Conservation (phyloP, 2,329 filamentous ascomycete species). For the Colletotrichum aenigma region DNA sequence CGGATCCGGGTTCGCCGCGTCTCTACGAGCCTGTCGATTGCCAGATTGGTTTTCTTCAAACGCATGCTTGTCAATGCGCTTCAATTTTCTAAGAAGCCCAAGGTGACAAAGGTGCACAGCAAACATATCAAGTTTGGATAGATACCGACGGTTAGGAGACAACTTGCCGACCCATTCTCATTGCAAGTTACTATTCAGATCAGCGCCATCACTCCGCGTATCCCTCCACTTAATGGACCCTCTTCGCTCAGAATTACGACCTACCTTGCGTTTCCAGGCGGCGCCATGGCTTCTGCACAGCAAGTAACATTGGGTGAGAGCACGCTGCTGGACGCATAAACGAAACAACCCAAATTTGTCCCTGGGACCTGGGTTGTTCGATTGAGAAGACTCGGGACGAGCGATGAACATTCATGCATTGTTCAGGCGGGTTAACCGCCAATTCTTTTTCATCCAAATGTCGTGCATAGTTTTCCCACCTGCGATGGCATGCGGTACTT, state of each 20-base stretch:
- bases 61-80: not conserved
- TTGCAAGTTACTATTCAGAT: not conserved
- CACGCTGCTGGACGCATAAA: not conserved
- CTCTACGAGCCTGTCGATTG: not conserved
- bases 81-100: not conserved
- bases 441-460: not conserved
- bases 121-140: not conserved
- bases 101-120: not conserved
- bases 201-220: not conserved
- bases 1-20: not conserved
- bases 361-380: not conserved
- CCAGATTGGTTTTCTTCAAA: not conserved
- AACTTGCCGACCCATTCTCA: not conserved
- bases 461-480: not conserved
- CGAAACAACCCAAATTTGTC: conserved; percentile 2
- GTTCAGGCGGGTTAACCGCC: not conserved
- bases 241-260: not conserved
- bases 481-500: not conserved
- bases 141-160: not conserved
- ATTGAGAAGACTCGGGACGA: not conserved
- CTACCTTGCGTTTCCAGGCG: not conserved
- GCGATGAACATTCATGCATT: not conserved
- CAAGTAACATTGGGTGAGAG: not conserved
- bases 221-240: not conserved
- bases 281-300: not conserved